phyloP scores from a whole-genome alignment of 331 rosid genomes.

The Quercus tomentella region DNA sequence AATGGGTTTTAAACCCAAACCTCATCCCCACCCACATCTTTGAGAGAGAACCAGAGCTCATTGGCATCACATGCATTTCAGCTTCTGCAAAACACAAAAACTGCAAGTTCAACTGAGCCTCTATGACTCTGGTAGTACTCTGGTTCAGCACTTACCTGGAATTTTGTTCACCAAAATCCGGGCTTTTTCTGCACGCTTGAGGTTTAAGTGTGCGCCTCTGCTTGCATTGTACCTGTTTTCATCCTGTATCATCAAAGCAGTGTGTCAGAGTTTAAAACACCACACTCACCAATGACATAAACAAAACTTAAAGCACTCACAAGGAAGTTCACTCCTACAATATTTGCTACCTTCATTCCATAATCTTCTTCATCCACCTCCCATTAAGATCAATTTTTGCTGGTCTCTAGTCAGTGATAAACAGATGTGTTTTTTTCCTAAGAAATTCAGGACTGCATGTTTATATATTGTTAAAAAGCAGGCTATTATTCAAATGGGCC shows the following conservation, averaged over 20 bases:
- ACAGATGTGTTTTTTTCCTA: neutral
- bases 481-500: neutral
- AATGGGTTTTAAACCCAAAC: too few species aligned
- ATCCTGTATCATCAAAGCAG: slow-evolving; percentile 60
- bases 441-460: neutral
- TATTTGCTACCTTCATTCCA: neutral
- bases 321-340: neutral
- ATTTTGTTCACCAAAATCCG: slow-evolving; percentile 87
- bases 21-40: too few species aligned
- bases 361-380: neutral
- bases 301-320: neutral
- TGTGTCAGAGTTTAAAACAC: neutral
- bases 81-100: neutral
- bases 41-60: too few species aligned
- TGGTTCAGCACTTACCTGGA: slow-evolving; percentile 54
- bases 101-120: neutral
- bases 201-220: slow-evolving; percentile 94
- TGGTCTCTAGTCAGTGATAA: neutral
- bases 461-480: neutral
- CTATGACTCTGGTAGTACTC: neutral
- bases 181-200: slow-evolving; percentile 94
- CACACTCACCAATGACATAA: neutral
- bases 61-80: neutral
- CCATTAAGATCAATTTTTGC: neutral
- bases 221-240: slow-evolving; percentile 95